These are phyloP conservation scores for Citrus mangshanensis DNA, from an alignment of 345 rosid genomes.

Conservation along the genomic window DNA sequence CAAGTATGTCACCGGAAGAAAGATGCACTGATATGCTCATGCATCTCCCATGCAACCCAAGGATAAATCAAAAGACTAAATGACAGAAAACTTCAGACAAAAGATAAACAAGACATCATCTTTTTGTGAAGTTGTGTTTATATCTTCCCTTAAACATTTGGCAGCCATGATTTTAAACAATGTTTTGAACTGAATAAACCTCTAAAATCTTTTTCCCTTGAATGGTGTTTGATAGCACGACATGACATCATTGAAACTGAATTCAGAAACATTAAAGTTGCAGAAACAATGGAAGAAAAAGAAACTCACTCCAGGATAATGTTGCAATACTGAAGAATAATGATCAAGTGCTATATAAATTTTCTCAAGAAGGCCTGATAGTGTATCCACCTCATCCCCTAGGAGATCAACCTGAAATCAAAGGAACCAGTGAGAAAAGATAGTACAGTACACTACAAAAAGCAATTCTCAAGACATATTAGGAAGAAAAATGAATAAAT, in stretches of 20 bases:
- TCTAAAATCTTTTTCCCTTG: background rate
- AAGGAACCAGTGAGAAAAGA: constrained; percentile 13
- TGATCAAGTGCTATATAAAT: constrained; percentile 92
- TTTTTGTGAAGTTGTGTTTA: background rate
- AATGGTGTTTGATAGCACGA: background rate
- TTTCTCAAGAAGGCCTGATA: constrained; percentile 76
- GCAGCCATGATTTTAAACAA: background rate
- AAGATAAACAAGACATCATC: background rate
- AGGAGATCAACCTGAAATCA: constrained; percentile 83
- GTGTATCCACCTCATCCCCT: constrained; percentile 84
- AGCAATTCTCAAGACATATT: background rate
- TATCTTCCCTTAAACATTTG: background rate
- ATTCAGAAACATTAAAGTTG: background rate
- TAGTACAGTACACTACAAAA: background rate
- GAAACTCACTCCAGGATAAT: constrained; percentile 85
- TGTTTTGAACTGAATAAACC: background rate
- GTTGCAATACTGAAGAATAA: constrained; percentile 80
- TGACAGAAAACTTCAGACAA: background rate
- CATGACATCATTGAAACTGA: background rate
- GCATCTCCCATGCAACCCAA: background rate
- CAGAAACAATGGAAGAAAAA: background rate
- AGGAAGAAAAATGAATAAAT: background rate
- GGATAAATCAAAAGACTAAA: background rate
- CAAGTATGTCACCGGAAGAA: no score
- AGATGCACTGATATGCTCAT: background rate